These are phyloP conservation scores for Leccinum boreale DNA, from an alignment of 768 basidiomycete genomes.

Conservation along the genomic window DNA sequence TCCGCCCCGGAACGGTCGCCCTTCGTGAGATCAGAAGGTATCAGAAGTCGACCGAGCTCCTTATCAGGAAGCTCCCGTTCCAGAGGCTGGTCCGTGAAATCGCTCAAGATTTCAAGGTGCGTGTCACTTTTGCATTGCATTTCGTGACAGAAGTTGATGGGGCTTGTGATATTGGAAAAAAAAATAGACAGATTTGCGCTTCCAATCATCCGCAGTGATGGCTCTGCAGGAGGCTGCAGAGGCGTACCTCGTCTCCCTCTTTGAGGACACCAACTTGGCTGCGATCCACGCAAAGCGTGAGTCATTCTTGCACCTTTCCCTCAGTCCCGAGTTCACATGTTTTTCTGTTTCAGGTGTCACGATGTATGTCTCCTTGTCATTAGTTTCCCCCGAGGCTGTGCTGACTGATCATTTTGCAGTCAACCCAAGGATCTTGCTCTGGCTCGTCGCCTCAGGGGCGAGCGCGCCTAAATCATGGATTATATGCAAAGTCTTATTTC, in stretches of 20 bases:
- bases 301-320: constrained; percentile 9
- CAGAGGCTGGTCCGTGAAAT: constrained; percentile 97
- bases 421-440: constrained; percentile 90
- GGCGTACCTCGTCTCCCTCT: constrained; percentile 83
- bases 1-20: constrained; percentile 97
- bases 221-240: constrained; percentile 92
- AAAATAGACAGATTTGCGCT: constrained; percentile 78
- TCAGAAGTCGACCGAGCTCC: constrained; percentile 98
- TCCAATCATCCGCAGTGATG: constrained; percentile 95
- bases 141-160: not conserved
- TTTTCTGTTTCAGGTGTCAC: constrained; percentile 42
- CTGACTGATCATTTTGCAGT: constrained; percentile 35
- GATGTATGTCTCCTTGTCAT: constrained; percentile 40
- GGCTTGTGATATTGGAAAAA: constrained; percentile 6
- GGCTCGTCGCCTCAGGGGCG: constrained; percentile 82
- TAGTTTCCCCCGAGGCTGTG: not conserved
- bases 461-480: constrained; percentile 57
- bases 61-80: constrained; percentile 99
- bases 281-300: constrained; percentile 84
- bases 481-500: not conserved
- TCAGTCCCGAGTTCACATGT: constrained; percentile 11
- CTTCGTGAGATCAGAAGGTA: constrained; percentile 98
- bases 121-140: constrained; percentile 9
- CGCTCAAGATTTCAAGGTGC: constrained; percentile 93
- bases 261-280: constrained; percentile 89